These are phyloP conservation scores for Clonostachys sp. DNA, from an alignment of 2,329 filamentous ascomycete species.

Conservation along the genomic window DNA sequence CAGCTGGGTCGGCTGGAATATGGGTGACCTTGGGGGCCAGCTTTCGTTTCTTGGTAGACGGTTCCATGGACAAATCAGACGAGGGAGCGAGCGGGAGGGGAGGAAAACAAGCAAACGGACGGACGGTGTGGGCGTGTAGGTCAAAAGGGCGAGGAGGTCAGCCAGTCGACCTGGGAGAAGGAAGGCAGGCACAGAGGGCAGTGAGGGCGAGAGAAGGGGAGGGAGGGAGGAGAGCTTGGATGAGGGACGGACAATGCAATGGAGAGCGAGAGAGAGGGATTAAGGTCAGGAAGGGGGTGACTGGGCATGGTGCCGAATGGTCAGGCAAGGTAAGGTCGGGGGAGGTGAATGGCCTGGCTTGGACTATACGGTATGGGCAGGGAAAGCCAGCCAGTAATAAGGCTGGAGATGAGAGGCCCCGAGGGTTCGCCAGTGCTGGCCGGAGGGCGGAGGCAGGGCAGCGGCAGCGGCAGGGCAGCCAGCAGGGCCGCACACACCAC, in stretches of 20 bases:
- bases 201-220: not conserved
- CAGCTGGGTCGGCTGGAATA: conserved; percentile 9
- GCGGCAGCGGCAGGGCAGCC: no score
- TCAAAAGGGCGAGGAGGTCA: not conserved
- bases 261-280: not conserved
- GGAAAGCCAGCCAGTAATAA: no score
- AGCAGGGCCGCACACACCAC: no score
- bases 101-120: conserved; percentile 1
- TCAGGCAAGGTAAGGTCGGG: not conserved
- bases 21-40: conserved; percentile 33
- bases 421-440: conserved; percentile 3
- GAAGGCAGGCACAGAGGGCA: no score
- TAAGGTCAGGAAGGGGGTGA: not conserved
- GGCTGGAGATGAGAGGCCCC: no score
- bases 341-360: not conserved
- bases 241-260: not conserved
- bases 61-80: conserved; percentile 28
- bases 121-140: not conserved
- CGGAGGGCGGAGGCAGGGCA: not conserved
- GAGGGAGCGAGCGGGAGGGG: conserved; percentile 7
- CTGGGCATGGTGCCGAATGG: not conserved
- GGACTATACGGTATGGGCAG: no score
- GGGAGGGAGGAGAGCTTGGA: not conserved
- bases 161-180: no score
- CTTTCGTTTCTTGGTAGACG: conserved; percentile 35